These are phyloP conservation scores for Akanthomyces lecanii DNA, from an alignment of 2,329 filamentous ascomycete genomes.

Conservation along the genomic window DNA sequence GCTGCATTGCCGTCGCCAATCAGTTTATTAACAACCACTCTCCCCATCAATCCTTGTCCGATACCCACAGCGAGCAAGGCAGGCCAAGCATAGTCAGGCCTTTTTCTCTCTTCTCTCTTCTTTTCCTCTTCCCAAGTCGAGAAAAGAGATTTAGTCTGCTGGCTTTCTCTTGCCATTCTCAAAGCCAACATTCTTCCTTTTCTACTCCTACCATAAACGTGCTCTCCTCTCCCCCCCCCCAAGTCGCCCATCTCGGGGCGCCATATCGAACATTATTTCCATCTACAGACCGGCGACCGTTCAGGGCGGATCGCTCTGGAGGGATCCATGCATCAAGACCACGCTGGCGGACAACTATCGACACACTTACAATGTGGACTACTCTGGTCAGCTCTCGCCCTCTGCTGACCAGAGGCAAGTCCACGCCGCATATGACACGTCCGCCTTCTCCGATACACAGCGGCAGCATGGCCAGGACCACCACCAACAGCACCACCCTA, in stretches of 20 bases:
- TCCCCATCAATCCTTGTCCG: constrained; percentile 11
- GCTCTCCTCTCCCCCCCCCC: background rate
- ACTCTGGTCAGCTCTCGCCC: constrained; percentile 64
- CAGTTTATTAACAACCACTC: constrained; percentile 16
- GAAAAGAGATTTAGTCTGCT: constrained; percentile 9
- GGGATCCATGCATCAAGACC: constrained; percentile 67
- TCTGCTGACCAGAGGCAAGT: constrained; percentile 61
- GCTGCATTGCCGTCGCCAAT: constrained; percentile 13
- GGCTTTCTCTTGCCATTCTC: background rate
- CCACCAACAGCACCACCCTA: constrained; percentile 24
- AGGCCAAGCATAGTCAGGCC: constrained; percentile 6
- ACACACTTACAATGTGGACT: constrained; percentile 72
- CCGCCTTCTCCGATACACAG: constrained; percentile 35
- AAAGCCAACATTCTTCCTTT: background rate
- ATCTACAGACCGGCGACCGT: constrained; percentile 63
- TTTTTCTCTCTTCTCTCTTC: constrained; percentile 1
- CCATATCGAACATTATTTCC: constrained; percentile 52
- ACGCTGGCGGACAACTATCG: constrained; percentile 73
- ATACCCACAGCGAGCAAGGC: constrained; percentile 16
- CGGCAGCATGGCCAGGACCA: constrained; percentile 29
- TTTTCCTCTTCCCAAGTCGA: background rate
- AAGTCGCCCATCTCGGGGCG: constrained; percentile 49
- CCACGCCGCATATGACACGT: constrained; percentile 57
- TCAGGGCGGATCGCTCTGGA: constrained; percentile 74
- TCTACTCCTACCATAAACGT: background rate